These are phyloP conservation scores for Wickerhamomyces xylosicus DNA, from an alignment of 805 yeast species.

Conservation along the genomic window DNA sequence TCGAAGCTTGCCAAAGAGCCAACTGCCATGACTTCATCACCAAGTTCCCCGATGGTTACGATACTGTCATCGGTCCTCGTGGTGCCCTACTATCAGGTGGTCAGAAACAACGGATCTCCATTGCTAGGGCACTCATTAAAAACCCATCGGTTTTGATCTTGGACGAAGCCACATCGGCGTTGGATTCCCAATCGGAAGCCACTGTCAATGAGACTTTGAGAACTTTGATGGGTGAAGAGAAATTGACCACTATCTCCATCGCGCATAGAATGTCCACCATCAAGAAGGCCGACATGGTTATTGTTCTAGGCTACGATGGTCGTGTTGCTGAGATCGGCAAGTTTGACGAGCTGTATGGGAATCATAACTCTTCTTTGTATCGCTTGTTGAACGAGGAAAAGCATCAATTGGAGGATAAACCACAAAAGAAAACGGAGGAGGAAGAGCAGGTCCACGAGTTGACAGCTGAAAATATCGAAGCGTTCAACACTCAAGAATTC, in stretches of 20 bases:
- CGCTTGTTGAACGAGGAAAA: slow-evolving; percentile 27
- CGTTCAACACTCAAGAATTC: slow-evolving; percentile 11
- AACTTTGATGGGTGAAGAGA: slow-evolving; percentile 43
- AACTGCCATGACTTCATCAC: slow-evolving; percentile 51
- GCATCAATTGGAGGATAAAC: slow-evolving; percentile 3
- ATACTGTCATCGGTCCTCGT: slow-evolving; percentile 62
- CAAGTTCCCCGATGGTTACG: slow-evolving; percentile 52
- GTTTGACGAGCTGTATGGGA: slow-evolving; percentile 44
- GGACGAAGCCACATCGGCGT: slow-evolving; percentile 88
- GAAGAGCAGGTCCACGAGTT: background rate
- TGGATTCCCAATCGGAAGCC: slow-evolving; percentile 64
- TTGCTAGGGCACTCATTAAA: slow-evolving; percentile 76
- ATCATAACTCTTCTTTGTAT: slow-evolving; percentile 30
- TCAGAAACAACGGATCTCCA: slow-evolving; percentile 78
- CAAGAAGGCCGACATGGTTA: slow-evolving; percentile 70
- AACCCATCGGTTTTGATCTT: slow-evolving; percentile 62
- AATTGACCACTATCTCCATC: slow-evolving; percentile 75
- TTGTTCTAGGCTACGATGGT: slow-evolving; percentile 77
- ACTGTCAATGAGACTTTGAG: slow-evolving; percentile 77
- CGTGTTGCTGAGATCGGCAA: slow-evolving; percentile 68
- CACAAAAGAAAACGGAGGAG: slow-evolving; percentile 2
- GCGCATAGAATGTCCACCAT: slow-evolving; percentile 93
- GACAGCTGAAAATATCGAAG: slow-evolving; percentile 2
- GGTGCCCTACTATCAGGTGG: slow-evolving; percentile 76
- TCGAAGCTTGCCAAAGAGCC: slow-evolving; percentile 37